Conservation (phyloP, 257 asterid species). For the Jacaranda copaia region DNA sequence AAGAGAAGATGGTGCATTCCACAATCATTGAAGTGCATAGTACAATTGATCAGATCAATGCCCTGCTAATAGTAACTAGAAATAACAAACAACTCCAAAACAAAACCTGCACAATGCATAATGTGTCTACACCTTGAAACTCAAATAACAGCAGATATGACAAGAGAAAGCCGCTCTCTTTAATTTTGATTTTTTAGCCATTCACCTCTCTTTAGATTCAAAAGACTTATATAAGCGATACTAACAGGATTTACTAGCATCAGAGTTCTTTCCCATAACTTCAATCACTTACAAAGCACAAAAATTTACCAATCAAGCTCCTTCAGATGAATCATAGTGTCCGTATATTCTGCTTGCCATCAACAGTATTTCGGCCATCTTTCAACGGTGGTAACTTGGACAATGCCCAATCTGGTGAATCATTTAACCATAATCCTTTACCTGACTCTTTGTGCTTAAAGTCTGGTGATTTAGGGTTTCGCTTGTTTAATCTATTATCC, state of each 20-base stretch:
- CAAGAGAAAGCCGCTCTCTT: conserved; percentile 6
- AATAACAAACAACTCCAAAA: conserved; percentile 21
- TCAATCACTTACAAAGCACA: conserved; percentile 16
- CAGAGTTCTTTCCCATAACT: background rate
- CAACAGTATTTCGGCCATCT: background rate
- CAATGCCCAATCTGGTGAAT: conserved; percentile 63
- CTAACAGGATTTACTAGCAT: background rate
- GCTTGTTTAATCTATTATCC: conserved; percentile 55
- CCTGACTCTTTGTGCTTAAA: conserved; percentile 60
- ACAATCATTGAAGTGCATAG: background rate
- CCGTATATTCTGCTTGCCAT: background rate
- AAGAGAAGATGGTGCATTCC: background rate
- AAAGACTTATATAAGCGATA: background rate
- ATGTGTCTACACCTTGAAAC: background rate
- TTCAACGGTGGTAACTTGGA: conserved; percentile 59
- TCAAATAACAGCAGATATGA: conserved; percentile 4
- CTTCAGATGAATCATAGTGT: background rate
- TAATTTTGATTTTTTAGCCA: background rate
- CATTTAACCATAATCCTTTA: conserved; percentile 55
- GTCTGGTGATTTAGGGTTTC: conserved; percentile 52
- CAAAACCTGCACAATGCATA: conserved; percentile 29
- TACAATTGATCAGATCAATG: conserved; percentile 17
- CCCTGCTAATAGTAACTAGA: conserved; percentile 7
- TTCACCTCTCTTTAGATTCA: background rate
- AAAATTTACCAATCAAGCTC: conserved; percentile 23